Base-by-base conservation (phyloP, 306 rosid species). In the Geum urbanum region DNA sequence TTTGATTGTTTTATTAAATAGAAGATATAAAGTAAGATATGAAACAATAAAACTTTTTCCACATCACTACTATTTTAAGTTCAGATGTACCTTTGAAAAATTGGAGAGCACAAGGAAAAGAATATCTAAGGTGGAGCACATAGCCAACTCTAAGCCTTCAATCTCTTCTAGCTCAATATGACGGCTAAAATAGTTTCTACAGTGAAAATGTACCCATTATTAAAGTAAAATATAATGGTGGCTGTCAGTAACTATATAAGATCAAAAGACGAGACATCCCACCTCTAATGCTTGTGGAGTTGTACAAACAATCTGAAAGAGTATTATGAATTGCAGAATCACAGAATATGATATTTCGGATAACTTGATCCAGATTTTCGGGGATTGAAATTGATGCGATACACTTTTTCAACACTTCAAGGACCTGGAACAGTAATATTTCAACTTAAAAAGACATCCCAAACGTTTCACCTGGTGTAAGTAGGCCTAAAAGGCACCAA, bases 321-420 rank as follows among this genome's bases (percentile, higher is more conserved):
- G 77, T 72, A 74, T 72, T 83, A 75, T 94, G 96, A 82, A 94
- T 88, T 74, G 98, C 90, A 75, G 95, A 84, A 82, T 94, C 97
- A 65, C 86, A 82, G 63, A 88, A 87, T 51, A 94, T 44, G 80
- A 85, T 77, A 63, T 88, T 85, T 59, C 67, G 77, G 66, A 94
- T 69, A 76, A 83, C 72, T 70, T 80, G 85, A 68, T 87, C 86
- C 83, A 90, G 63, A 71, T 84, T 90, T 80, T 74, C 86, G 63
- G 75, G 27, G 75, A 39, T 53, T 57, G 89, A 72, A 70, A 81
- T 83, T 66, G 84, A 75, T 69, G 71, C 65, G 61, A 88, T 77
- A 84, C 96, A 86, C 72, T 79, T 84, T 78, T 86, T 87, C 88
- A 87, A 78, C 88, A 90, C 74, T 78, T 92, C 96, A 80, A 94